phyloP scores from a whole-genome alignment of 2,329 filamentous ascomycete species.

The Trichoderma breve region DNA sequence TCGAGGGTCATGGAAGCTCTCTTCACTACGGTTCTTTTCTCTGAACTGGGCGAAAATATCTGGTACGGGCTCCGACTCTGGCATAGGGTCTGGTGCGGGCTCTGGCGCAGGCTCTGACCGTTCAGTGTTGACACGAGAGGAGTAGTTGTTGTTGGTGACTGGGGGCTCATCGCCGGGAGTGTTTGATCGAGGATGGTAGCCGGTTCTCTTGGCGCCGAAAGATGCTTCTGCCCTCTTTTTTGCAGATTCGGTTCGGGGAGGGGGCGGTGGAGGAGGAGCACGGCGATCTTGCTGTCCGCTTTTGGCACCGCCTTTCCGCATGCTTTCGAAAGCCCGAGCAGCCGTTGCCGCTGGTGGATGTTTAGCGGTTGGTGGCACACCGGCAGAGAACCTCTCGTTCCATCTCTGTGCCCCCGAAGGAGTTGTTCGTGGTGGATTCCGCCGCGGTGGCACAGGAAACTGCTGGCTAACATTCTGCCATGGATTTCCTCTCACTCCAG shows the following conservation, averaged over 20 bases:
- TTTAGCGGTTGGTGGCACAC: slow-evolving; percentile 44
- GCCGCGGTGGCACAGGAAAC: slow-evolving; percentile 51
- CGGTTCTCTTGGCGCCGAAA: slow-evolving; percentile 51
- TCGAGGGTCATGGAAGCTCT: slow-evolving; percentile 46
- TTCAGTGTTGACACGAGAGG: slow-evolving; percentile 36
- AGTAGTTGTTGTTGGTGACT: slow-evolving; percentile 51
- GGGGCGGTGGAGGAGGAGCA: slow-evolving; percentile 34
- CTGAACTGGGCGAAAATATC: slow-evolving; percentile 51
- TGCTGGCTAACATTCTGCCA: slow-evolving; percentile 50
- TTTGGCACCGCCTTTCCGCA: slow-evolving; percentile 39
- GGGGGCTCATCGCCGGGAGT: slow-evolving; percentile 52
- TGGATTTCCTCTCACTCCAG: slow-evolving; percentile 57
- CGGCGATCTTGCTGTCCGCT: slow-evolving; percentile 29
- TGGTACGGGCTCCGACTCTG: slow-evolving; percentile 27
- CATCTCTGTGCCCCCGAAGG: slow-evolving; percentile 47
- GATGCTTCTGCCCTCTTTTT: slow-evolving; percentile 54
- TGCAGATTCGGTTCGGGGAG: slow-evolving; percentile 50
- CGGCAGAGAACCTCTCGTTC: slow-evolving; percentile 41
- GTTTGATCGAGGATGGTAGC: slow-evolving; percentile 51
- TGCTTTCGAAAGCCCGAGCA: slow-evolving; percentile 43
- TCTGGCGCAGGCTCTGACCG: slow-evolving; percentile 40
- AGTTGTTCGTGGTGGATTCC: slow-evolving; percentile 32
- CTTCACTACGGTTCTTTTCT: slow-evolving; percentile 27
- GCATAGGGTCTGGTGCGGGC: slow-evolving; percentile 28
- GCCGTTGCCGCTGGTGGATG: slow-evolving; percentile 40